A percentile compares a stretch with the other conserved stretches of the same genome.
Evolutionary conservation across 1,284 basidiomycete species (phyloP).

Genomic region (Apiotrichum mycotoxinovorans): DNA sequence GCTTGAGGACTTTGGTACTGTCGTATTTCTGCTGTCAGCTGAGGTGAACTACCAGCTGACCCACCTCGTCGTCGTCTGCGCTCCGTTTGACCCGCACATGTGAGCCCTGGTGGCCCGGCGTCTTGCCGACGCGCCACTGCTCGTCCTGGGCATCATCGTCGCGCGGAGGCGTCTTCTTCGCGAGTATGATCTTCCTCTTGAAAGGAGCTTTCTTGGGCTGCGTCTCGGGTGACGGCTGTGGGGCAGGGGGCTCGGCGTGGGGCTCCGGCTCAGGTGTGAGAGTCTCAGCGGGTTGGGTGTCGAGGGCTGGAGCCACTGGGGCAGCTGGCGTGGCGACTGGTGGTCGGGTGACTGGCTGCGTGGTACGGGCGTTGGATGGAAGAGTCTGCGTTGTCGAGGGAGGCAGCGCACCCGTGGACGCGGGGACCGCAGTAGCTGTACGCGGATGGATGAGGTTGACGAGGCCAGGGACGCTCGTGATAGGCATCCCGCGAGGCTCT

Average conservation of each 20-base stretch:
- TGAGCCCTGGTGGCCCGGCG: conserved; percentile 37
- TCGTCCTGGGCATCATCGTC: too few relatives aligned
- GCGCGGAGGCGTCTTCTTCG: background rate
- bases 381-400: too few relatives aligned
- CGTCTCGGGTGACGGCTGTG: background rate
- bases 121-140: conserved; percentile 39
- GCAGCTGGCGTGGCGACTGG: too few relatives aligned
- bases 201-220: background rate
- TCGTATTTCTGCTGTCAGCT: conserved; percentile 9
- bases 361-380: too few relatives aligned
- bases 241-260: background rate
- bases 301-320: too few relatives aligned
- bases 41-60: background rate
- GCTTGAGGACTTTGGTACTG: conserved; percentile 33
- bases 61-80: background rate
- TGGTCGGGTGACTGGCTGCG: too few relatives aligned
- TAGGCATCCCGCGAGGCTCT: background rate
- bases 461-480: background rate
- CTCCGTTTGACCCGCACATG: conserved; percentile 16
- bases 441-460: too few relatives aligned
- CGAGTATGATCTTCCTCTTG: background rate
- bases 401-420: too few relatives aligned
- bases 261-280: background rate
- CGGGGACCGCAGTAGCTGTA: too few relatives aligned
- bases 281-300: too few relatives aligned